phyloP scores from a whole-genome alignment of 192 early-diverging fungal genomes.

The Coemansia sp. region DNA sequence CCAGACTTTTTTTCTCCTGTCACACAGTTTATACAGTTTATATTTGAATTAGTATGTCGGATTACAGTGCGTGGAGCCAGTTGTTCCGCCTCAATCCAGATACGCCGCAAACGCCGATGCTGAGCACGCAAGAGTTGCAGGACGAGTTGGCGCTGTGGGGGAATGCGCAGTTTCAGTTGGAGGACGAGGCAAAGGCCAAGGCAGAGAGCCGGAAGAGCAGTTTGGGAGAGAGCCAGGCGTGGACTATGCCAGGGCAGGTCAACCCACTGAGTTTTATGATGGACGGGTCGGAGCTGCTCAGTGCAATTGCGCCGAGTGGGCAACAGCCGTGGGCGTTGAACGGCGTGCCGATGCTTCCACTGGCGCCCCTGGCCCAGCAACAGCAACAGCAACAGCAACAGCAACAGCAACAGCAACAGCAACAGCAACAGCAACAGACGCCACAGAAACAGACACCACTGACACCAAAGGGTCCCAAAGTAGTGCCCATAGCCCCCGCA shows the following conservation, averaged over 20 bases:
- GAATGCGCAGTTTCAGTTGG: constrained; percentile 69
- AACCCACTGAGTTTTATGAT: constrained; percentile 43
- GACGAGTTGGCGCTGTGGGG: constrained; percentile 67
- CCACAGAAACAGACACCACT: constrained; percentile 5
- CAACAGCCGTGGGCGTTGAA: constrained; percentile 18
- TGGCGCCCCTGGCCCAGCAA: constrained; percentile 20
- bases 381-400: constrained; percentile 6
- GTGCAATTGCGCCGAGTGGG: constrained; percentile 20
- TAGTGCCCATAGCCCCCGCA: constrained; percentile 23
- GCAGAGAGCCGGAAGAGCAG: constrained; percentile 1
- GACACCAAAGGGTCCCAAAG: not conserved
- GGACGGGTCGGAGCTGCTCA: constrained; percentile 32
- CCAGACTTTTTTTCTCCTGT: not conserved
- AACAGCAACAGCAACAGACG: not conserved
- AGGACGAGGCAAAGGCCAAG: constrained; percentile 28
- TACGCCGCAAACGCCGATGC: constrained; percentile 49
- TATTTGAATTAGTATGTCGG: constrained; percentile 23
- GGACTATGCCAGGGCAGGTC: constrained; percentile 8
- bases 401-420: not conserved
- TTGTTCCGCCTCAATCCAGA: constrained; percentile 58
- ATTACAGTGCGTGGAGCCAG: constrained; percentile 45
- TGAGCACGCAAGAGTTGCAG: constrained; percentile 62
- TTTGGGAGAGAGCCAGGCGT: not conserved
- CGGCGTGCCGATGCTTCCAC: constrained; percentile 32
- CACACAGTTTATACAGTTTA: not conserved